These are phyloP conservation scores for Phytopythium cucurbitacearum DNA, from an alignment of 352 stramenopile genomes.

Conservation along the genomic window DNA sequence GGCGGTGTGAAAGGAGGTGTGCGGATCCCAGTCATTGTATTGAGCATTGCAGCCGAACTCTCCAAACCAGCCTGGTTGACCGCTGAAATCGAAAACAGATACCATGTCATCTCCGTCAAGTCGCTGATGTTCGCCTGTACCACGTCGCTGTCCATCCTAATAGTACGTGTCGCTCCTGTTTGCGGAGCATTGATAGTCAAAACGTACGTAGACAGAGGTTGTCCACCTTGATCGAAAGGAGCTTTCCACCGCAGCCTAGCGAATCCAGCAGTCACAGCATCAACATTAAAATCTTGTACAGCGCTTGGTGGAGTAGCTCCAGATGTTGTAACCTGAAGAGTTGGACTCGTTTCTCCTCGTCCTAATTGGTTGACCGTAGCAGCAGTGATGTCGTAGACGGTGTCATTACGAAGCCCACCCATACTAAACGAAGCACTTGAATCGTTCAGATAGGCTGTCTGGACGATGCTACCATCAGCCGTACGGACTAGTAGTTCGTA, in stretches of 20 bases:
- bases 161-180: too few species aligned
- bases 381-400: too few species aligned
- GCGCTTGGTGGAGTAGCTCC: not conserved
- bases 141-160: too few species aligned
- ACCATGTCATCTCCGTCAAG: constrained; percentile 17
- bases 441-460: too few species aligned
- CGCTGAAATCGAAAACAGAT: constrained; percentile 23
- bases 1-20: constrained; percentile 18
- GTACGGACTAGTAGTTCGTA: constrained; percentile 15
- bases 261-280: not conserved
- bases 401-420: too few species aligned
- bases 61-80: constrained; percentile 20
- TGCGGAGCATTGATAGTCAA: too few species aligned
- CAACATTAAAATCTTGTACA: not conserved
- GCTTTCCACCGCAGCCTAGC: not conserved
- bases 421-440: too few species aligned
- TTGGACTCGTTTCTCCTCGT: too few species aligned
- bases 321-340: not conserved
- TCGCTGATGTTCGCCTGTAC: constrained; percentile 6
- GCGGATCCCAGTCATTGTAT: constrained; percentile 8
- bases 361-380: too few species aligned
- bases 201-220: too few species aligned
- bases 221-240: not conserved
- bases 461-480: too few species aligned
- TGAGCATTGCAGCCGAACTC: constrained; percentile 3